Conservation (phyloP, 2,329 filamentous ascomycete species). For the Phyllachora maydis region DNA sequence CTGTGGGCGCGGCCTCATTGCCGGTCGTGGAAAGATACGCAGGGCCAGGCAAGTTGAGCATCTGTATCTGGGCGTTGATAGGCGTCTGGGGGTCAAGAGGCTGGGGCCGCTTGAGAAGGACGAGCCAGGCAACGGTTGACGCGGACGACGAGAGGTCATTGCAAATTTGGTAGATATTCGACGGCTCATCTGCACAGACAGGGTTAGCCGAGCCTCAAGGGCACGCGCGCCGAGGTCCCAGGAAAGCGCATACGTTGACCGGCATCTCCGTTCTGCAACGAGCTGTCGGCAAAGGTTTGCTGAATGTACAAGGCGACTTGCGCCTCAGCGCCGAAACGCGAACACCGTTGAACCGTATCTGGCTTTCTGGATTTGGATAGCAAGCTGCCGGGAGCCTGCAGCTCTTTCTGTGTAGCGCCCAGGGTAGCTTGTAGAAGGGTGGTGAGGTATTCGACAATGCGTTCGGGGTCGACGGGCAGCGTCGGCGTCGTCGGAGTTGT, state of each 20-base stretch:
- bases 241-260: constrained; percentile 22
- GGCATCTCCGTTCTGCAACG: constrained; percentile 25
- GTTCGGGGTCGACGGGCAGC: constrained; percentile 47
- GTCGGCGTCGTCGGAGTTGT: too few relatives aligned
- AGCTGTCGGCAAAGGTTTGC: constrained; percentile 47
- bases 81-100: constrained; percentile 71
- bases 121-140: constrained; percentile 69
- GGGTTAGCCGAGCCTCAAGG: too few relatives aligned
- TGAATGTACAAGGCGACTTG: constrained; percentile 82
- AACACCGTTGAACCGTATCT: constrained; percentile 74
- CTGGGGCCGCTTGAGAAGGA: constrained; percentile 73
- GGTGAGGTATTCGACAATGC: constrained; percentile 51
- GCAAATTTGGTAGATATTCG: constrained; percentile 61
- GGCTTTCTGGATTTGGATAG: constrained; percentile 49
- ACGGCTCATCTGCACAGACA: constrained; percentile 9
- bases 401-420: constrained; percentile 55
- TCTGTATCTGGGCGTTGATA: constrained; percentile 73
- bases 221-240: too few relatives aligned
- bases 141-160: constrained; percentile 63
- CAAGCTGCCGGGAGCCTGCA: constrained; percentile 65
- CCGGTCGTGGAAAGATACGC: constrained; percentile 46
- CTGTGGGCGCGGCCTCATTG: constrained; percentile 48
- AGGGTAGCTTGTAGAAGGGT: constrained; percentile 53
- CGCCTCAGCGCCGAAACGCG: constrained; percentile 72
- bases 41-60: constrained; percentile 76